Conservation (phyloP, 1,284 basidiomycete genomes). For the Phlebopus sp. region DNA sequence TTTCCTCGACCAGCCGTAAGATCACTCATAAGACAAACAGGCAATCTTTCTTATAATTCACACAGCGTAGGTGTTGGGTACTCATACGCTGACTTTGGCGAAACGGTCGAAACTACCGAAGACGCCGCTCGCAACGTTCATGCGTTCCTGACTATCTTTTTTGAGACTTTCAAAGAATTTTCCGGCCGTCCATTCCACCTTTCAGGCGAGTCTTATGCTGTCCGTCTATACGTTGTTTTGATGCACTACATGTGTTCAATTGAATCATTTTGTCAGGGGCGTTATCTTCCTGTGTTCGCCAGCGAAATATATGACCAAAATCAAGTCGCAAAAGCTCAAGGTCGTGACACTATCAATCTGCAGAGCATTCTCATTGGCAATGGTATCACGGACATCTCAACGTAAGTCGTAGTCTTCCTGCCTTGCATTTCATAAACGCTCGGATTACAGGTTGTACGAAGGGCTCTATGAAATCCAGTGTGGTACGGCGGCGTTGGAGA, state of each 20-base stretch:
- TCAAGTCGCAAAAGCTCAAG: conserved; percentile 47
- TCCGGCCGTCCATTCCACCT: conserved; percentile 63
- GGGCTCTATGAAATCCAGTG: conserved; percentile 68
- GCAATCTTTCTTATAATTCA: conserved; percentile 18
- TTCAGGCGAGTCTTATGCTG: conserved; percentile 69
- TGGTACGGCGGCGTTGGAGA: conserved; percentile 49
- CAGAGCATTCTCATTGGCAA: conserved; percentile 63
- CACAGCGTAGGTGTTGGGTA: conserved; percentile 45
- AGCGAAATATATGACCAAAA: conserved; percentile 79
- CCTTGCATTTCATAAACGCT: not conserved
- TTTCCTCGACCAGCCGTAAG: conserved; percentile 71
- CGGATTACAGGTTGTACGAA: conserved; percentile 45
- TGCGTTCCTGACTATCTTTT: conserved; percentile 73
- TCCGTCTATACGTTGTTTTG: conserved; percentile 26
- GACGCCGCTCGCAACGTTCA: conserved; percentile 70
- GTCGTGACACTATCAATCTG: conserved; percentile 66
- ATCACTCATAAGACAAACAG: conserved; percentile 36
- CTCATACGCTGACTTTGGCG: conserved; percentile 51
- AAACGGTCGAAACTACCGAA: conserved; percentile 61
- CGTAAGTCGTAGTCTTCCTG: conserved; percentile 34
- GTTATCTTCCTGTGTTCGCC: conserved; percentile 81
- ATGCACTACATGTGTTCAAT: not conserved
- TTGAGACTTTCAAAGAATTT: conserved; percentile 71
- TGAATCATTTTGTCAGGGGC: conserved; percentile 45
- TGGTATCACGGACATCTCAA: conserved; percentile 61